Conservation (phyloP, 371 early-diverging fungal species). For the Lichtheimia ornata region DNA sequence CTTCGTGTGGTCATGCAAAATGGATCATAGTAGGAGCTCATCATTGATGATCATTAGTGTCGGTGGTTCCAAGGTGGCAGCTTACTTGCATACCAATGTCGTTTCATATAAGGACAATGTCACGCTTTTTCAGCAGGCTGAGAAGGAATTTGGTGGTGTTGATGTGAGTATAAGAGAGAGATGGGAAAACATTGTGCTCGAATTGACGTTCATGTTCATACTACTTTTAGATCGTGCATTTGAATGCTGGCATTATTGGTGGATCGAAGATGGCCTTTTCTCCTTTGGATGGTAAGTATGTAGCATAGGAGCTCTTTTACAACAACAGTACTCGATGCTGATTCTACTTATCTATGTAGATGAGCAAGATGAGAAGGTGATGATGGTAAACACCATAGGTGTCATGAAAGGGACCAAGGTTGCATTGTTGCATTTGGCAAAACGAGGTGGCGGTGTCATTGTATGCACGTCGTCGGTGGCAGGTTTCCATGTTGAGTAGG, state of each 20-base stretch:
- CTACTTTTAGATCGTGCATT: slow-evolving; percentile 13
- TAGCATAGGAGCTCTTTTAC: too few species aligned
- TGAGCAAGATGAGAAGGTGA: slow-evolving; percentile 27
- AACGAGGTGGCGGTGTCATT: slow-evolving; percentile 49
- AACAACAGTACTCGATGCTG: neutral
- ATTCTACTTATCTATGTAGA: slow-evolving; percentile 13
- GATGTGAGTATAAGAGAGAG: slow-evolving; percentile 11
- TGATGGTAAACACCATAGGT: slow-evolving; percentile 68
- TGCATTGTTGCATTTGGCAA: slow-evolving; percentile 38
- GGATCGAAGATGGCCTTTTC: slow-evolving; percentile 27
- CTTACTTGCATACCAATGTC: slow-evolving; percentile 59
- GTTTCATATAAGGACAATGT: slow-evolving; percentile 42
- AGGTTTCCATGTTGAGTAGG: slow-evolving; percentile 17
- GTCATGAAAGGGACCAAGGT: slow-evolving; percentile 61
- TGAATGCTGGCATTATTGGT: slow-evolving; percentile 34
- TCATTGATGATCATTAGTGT: too few species aligned
- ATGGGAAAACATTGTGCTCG: neutral
- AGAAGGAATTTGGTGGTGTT: slow-evolving; percentile 56
- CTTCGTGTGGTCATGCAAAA: too few species aligned
- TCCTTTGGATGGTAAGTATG: slow-evolving; percentile 24
- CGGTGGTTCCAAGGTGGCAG: slow-evolving; percentile 23
- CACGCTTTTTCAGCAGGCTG: slow-evolving; percentile 43
- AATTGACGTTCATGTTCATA: neutral
- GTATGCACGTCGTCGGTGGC: slow-evolving; percentile 42
- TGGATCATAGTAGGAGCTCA: too few species aligned